Evolutionary conservation across 192 early-diverging fungal genomes (phyloP), one percentile per base, ranked within the genome.

Genomic region (Mortierella claussenii): DNA sequence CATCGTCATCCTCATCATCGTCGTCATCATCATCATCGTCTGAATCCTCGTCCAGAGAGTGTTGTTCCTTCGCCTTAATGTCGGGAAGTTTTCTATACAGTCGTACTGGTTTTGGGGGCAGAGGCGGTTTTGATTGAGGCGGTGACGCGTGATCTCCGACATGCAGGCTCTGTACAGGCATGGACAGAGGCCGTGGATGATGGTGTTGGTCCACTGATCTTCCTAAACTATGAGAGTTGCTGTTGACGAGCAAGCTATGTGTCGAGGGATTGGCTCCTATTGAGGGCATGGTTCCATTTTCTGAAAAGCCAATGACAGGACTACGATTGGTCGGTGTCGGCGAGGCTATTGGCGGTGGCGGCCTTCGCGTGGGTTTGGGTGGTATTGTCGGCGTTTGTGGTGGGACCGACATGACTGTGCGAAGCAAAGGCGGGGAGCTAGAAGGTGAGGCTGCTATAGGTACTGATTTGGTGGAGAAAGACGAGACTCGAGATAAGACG

Each of bases 41-140:
- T 18, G 55, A 76, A 27, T 74, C 80, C n/a, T 74, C 69, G n/a
- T 68, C 70, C 27, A 44, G 12, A 0, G 53, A 55, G 50, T 74
- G 60, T n/a, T n/a, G n/a, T 9, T 75, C 68, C 32, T 80, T 69
- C 12, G 52, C 45, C 34, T 78, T 60, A 32, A 71, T 46, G 42
- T 67, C 68, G 24, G 37, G 42, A 13, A 65, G 36, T 55, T 78
- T 55, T 43, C 70, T 67, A 50, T 68, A 74, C 56, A 70, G 43
- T 27, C 70, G 68, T n/a, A 74, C 74, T 27, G 87, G 87, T 53
- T 88, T 88, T 27, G 86, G 86, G 31, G 86, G 86, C 56, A 88
- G 21, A 5, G 71, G 78, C 18, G 86, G 86, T 70, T 88, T 85
- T 23, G 62, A 79, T 2, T 80, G 76, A 20, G 76, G 80, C 18